Evolutionary conservation across 2,329 filamentous ascomycete genomes (phyloP).

Genomic region (Phialophora chinensis): DNA sequence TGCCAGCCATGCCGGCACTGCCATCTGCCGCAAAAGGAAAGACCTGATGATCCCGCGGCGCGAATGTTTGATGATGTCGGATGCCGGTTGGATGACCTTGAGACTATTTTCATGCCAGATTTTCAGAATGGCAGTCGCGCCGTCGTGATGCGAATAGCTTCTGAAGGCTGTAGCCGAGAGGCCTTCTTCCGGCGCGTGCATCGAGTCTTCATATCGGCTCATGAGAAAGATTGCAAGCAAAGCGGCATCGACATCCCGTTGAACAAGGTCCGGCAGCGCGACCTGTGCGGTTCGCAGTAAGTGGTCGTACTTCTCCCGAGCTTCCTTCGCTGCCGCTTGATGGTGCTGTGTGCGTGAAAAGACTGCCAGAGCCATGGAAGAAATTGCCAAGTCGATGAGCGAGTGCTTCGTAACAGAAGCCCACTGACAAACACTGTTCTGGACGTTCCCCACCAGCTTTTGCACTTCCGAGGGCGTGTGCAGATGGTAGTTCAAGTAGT

Average conservation of each 20-base stretch:
- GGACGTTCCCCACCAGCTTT: slow-evolving; percentile 26
- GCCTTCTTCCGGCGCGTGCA: slow-evolving; percentile 4
- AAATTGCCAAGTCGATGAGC: slow-evolving; percentile 42
- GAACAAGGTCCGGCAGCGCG: slow-evolving; percentile 6
- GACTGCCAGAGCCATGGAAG: slow-evolving; percentile 42
- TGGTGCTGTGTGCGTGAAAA: slow-evolving; percentile 40
- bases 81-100: slow-evolving; percentile 15
- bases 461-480: slow-evolving; percentile 30
- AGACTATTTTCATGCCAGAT: slow-evolving; percentile 39
- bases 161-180: not conserved
- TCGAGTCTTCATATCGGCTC: slow-evolving; percentile 38
- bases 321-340: slow-evolving; percentile 39
- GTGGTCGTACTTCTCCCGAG: slow-evolving; percentile 37
- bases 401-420: slow-evolving; percentile 19
- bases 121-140: slow-evolving; percentile 43
- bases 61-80: slow-evolving; percentile 41
- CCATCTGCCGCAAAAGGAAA: slow-evolving; percentile 38
- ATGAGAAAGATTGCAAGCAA: slow-evolving; percentile 40
- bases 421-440: slow-evolving; percentile 32
- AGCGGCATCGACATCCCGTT: slow-evolving; percentile 34
- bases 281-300: slow-evolving; percentile 37
- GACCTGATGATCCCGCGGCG: slow-evolving; percentile 42
- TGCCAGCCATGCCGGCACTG: slow-evolving; percentile 43
- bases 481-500: slow-evolving; percentile 41
- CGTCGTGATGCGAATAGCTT: slow-evolving; percentile 49